Evolutionary conservation across 2,329 filamentous ascomycete species (phyloP).

Genomic region (Cladophialophora exuberans): DNA sequence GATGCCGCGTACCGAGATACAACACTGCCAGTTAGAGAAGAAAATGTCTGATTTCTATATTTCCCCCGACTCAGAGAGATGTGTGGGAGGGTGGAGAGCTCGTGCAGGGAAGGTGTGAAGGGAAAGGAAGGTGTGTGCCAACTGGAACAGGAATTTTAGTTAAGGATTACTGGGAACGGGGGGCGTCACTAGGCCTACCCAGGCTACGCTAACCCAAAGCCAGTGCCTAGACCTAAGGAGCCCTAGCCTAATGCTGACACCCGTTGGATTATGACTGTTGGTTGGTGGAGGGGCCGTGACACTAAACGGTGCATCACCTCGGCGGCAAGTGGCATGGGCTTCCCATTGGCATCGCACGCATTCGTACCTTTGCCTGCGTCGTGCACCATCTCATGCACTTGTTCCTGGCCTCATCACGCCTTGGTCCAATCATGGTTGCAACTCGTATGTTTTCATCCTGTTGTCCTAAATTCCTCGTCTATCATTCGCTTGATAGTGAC

Average conservation of each 20-base stretch:
- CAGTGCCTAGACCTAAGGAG: no score
- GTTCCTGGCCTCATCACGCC: conserved; percentile 18
- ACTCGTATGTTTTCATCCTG: conserved; percentile 4
- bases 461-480: not conserved
- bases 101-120: no score
- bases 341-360: not conserved
- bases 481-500: not conserved
- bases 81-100: not conserved
- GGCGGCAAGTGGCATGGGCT: conserved; percentile 1
- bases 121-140: no score
- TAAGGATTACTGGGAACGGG: no score
- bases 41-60: no score
- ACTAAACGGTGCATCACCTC: conserved; percentile 8
- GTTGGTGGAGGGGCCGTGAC: not conserved
- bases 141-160: no score
- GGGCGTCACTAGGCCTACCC: no score
- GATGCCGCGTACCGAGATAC: not conserved
- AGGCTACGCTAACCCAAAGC: no score
- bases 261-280: not conserved
- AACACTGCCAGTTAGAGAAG: no score
- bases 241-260: no score
- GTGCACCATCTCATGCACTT: conserved; percentile 4
- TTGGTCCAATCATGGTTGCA: conserved; percentile 3
- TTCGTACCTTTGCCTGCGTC: not conserved
- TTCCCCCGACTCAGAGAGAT: no score